Base-by-base conservation (phyloP, 345 rosid genomes). In the Luvunga scandens region DNA sequence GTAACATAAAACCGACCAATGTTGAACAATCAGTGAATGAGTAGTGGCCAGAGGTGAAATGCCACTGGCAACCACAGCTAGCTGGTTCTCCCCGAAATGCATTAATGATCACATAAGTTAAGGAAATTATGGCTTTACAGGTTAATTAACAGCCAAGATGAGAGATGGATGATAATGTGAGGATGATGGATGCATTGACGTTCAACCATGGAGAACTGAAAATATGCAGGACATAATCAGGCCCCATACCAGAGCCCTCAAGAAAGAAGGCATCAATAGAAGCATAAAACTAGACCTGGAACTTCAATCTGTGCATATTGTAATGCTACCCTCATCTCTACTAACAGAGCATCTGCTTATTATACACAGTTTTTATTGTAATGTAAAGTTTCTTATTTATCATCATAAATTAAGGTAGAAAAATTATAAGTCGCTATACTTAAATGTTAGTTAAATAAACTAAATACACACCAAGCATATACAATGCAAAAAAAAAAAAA, bases 261-360 rank as follows among this genome's bases (percentile, higher is more conserved):
- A 50, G 36, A 57, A 31, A 8, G 31, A 57, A 73, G 39, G 53
- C 66, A 73, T 59, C 76, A 34, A 30, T 13, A 57, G 66, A 67
- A 33, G 66, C 65, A 33, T 10, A 34, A 53, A 61, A 34, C 9
- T 6, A n/a, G 30, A 38, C 21, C 53, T 38, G 30, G 13, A 66
- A 33, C 42, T 45, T 75, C 27, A 62, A 42, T 42, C 59, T 22
- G 61, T 75, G 70, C 57, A 62, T 68, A 39, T 9, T 60, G 28
- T 33, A 60, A 74, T 25, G 36, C 69, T 34, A 34, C 67, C 25
- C 27, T 61, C 77, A 64, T 74, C 34, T 74, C 21, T 24, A n/a
- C 12, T 63, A n/a, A 18, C 45, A 64, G 45, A 42, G 71, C 50
- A 75, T 75, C 21, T 28, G 70, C 77, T 42, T 75, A 76, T 76